Evolutionary conservation across 345 rosid species (phyloP).

Genomic region (Rhodamnia argentea): DNA sequence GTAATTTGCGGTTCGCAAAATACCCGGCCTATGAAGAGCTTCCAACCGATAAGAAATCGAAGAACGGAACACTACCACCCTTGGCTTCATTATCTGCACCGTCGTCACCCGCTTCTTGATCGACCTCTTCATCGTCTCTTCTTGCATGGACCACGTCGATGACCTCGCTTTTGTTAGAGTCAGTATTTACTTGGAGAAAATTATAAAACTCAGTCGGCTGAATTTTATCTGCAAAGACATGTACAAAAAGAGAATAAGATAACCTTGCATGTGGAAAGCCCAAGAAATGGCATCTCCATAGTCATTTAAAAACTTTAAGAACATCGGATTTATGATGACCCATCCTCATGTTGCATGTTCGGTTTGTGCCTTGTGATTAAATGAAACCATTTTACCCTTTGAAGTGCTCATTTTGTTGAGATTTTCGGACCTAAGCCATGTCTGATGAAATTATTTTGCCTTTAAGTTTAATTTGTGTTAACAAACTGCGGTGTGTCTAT

Average conservation of each 20-base stretch:
- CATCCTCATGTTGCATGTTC: neutral
- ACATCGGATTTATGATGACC: neutral
- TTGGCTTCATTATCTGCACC: neutral
- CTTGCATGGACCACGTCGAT: neutral
- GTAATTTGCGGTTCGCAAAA: neutral
- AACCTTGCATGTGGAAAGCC: neutral
- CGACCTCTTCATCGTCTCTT: conserved; percentile 9
- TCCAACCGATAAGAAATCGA: conserved; percentile 11
- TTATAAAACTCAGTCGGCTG: conserved; percentile 4
- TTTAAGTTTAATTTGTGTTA: neutral
- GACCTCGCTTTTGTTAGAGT: conserved; percentile 6
- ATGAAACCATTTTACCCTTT: neutral
- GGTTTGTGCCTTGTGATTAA: neutral
- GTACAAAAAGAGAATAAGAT: neutral
- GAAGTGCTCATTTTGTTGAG: neutral
- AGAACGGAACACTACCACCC: neutral
- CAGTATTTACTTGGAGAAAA: conserved; percentile 8
- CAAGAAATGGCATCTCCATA: neutral
- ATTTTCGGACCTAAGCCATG: neutral
- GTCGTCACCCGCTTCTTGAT: neutral
- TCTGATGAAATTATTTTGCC: neutral
- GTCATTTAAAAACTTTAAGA: neutral
- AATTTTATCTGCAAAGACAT: neutral
- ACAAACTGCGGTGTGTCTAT: neutral
- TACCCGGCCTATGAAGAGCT: neutral